Conservation (phyloP, 2,329 filamentous ascomycete genomes). For the Mollisiaceae sp. region DNA sequence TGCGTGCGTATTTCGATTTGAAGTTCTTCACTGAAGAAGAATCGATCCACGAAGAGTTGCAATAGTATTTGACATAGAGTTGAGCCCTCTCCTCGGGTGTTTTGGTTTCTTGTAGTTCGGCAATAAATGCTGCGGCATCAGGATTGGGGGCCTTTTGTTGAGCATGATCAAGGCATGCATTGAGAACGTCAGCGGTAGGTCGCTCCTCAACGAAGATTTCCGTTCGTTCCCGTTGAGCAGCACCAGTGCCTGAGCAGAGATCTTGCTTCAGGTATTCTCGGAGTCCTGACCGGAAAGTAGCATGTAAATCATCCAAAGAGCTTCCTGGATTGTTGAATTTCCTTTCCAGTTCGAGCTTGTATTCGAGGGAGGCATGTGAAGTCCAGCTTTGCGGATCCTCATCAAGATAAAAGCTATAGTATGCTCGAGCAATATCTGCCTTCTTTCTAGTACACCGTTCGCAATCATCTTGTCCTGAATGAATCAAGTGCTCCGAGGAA, state of each 20-base stretch:
- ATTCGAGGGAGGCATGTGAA: conserved; percentile 26
- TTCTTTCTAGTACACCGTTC: conserved; percentile 33
- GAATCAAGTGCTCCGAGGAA: conserved; percentile 26
- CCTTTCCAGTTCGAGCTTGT: conserved; percentile 29
- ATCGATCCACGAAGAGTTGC: conserved; percentile 29
- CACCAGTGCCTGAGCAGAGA: conserved; percentile 26
- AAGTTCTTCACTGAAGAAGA: conserved; percentile 34
- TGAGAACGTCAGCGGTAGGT: conserved; percentile 27
- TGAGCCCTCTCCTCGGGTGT: conserved; percentile 34
- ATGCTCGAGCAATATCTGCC: conserved; percentile 35
- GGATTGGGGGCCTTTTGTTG: conserved; percentile 16
- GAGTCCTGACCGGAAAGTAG: conserved; percentile 29
- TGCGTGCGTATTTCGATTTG: conserved; percentile 39
- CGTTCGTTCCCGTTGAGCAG: conserved; percentile 2
- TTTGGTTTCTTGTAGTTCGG: conserved; percentile 29
- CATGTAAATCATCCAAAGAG: conserved; percentile 35
- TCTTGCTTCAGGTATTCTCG: conserved; percentile 35
- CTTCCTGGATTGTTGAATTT: conserved; percentile 32
- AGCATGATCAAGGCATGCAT: conserved; percentile 23
- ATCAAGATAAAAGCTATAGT: conserved; percentile 37
- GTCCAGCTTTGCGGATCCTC: conserved; percentile 33
- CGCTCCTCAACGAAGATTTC: conserved; percentile 26
- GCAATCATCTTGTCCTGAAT: conserved; percentile 36
- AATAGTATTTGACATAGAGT: conserved; percentile 39
- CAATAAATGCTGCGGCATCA: conserved; percentile 25